Conservation (phyloP, 441 rosid species). For the Pelargonium fulgidum region DNA sequence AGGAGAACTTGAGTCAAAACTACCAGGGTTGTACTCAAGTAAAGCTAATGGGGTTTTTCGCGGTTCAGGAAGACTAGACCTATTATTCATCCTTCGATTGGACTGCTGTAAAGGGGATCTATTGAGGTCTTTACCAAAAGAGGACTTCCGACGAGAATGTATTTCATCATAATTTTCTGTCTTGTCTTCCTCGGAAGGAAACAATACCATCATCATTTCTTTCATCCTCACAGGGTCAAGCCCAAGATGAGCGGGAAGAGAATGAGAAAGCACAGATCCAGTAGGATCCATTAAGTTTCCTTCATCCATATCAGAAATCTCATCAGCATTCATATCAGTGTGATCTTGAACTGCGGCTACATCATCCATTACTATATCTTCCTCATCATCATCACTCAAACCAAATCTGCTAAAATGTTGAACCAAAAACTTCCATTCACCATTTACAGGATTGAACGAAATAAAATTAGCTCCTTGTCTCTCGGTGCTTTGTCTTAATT, state of each 20-base stretch:
- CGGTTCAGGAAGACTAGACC: conserved; percentile 37
- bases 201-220: conserved; percentile 81
- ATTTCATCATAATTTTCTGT: conserved; percentile 35
- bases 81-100: conserved; percentile 42
- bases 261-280: conserved; percentile 74
- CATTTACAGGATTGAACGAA: conserved; percentile 48
- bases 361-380: conserved; percentile 75
- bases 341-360: conserved; percentile 36
- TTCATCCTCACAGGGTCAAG: conserved; percentile 82
- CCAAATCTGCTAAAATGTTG: conserved; percentile 93
- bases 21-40: conserved; percentile 69
- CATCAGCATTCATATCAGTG: conserved; percentile 34
- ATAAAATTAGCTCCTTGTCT: conserved; percentile 75
- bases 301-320: conserved; percentile 36
- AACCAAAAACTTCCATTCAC: conserved; percentile 77
- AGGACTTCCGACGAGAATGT: conserved; percentile 30
- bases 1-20: conserved; percentile 41
- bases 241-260: conserved; percentile 91
- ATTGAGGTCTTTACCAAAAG: conserved; percentile 37
- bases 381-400: conserved; percentile 83
- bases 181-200: conserved; percentile 51
- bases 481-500: conserved; percentile 39
- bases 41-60: conserved; percentile 73
- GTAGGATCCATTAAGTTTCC: conserved; percentile 36
- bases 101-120: conserved; percentile 40